phyloP scores from a whole-genome alignment of 495 filamentous ascomycete genomes.

The Penicillium canariense region DNA sequence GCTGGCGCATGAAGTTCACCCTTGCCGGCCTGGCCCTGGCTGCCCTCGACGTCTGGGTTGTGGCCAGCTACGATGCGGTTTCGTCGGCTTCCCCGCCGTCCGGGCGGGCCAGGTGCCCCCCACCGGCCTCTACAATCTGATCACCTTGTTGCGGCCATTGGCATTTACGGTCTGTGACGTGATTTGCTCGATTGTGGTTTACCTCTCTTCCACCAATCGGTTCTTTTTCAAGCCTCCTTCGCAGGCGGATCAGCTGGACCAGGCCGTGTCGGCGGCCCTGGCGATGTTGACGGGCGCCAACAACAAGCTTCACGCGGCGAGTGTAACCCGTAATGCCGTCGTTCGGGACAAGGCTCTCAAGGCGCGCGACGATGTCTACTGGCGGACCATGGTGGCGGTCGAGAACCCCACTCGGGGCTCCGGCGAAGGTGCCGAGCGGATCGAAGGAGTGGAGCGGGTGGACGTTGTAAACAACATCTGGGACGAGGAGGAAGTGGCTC shows the following conservation, averaged over 20 bases:
- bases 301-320: constrained; percentile 52
- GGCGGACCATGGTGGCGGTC: constrained; percentile 49
- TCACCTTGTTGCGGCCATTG: constrained; percentile 57
- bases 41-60: constrained; percentile 60
- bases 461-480: constrained; percentile 36
- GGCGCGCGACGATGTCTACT: constrained; percentile 55
- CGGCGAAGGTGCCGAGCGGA: constrained; percentile 24
- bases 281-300: constrained; percentile 43
- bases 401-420: constrained; percentile 28
- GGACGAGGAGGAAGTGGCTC: constrained; percentile 57
- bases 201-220: constrained; percentile 73
- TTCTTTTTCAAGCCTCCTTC: constrained; percentile 54
- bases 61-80: constrained; percentile 61
- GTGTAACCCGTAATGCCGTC: constrained; percentile 56
- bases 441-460: constrained; percentile 12
- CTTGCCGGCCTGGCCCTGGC: constrained; percentile 60
- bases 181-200: constrained; percentile 61
- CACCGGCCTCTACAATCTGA: constrained; percentile 61
- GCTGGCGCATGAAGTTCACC: constrained; percentile 70
- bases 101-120: constrained; percentile 36
- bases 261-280: constrained; percentile 39
- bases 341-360: constrained; percentile 56
- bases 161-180: constrained; percentile 60
- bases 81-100: constrained; percentile 40
- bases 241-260: constrained; percentile 44